These are phyloP conservation scores for Prunus mume DNA, from an alignment of 306 rosid genomes.

Conservation along the genomic window DNA sequence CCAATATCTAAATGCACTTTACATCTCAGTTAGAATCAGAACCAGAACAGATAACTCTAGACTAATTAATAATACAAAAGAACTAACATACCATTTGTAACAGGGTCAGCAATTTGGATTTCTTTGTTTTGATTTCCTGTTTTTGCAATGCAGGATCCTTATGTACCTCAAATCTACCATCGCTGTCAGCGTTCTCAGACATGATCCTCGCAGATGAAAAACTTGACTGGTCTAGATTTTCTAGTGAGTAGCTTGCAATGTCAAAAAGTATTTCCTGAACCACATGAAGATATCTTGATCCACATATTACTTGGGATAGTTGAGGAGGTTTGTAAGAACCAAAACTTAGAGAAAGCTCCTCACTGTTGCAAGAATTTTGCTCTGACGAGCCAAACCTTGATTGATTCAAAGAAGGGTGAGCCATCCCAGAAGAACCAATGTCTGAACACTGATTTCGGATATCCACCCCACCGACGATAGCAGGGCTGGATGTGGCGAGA, in stretches of 20 bases:
- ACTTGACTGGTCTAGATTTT: conserved; percentile 39
- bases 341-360: conserved; percentile 39
- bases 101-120: conserved; percentile 63
- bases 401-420: conserved; percentile 37
- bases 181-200: conserved; percentile 11
- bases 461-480: conserved; percentile 21
- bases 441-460: conserved; percentile 51
- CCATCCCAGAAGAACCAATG: conserved; percentile 37
- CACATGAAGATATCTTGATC: conserved; percentile 67
- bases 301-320: conserved; percentile 47
- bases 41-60: background rate
- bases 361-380: conserved; percentile 43
- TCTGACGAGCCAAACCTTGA: conserved; percentile 40
- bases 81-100: conserved; percentile 59
- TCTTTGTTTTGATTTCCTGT: conserved; percentile 49
- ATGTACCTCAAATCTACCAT: conserved; percentile 29
- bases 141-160: conserved; percentile 35
- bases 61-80: background rate
- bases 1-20: too few relatives aligned
- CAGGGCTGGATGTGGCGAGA: conserved; percentile 54
- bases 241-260: conserved; percentile 62
- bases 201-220: conserved; percentile 23
- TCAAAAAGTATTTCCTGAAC: conserved; percentile 77
- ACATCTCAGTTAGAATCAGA: too few relatives aligned
- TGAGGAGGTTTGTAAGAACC: conserved; percentile 33